phyloP scores from a whole-genome alignment of 176 grass and related monocot species.

The Cenchrus fungigraminus region DNA sequence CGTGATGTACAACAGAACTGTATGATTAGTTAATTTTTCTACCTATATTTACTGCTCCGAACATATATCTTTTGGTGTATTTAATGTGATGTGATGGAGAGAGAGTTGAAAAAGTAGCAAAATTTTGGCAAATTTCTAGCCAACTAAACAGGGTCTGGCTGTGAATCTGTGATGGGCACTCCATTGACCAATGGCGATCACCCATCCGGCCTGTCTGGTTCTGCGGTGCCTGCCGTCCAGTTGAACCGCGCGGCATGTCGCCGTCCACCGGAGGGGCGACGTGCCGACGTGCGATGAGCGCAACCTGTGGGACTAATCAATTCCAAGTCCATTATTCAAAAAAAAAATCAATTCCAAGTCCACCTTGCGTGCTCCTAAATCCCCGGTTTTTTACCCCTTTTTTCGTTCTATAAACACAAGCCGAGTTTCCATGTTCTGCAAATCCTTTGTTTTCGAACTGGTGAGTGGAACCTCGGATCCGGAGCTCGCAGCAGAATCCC shows the following conservation, averaged over 20 bases:
- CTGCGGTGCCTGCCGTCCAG: neutral
- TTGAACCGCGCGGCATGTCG: neutral
- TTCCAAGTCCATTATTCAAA: neutral
- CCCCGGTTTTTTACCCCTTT: neutral
- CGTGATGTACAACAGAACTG: no score
- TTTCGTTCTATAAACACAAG: neutral
- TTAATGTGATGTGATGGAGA: no score
- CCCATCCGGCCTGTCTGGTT: neutral
- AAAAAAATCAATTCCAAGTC: neutral
- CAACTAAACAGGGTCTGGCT: no score
- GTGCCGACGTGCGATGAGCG: neutral
- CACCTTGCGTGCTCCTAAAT: neutral
- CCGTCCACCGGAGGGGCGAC: constrained; percentile 16
- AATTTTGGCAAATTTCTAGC: no score
- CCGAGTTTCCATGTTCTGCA: no score
- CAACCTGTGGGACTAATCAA: neutral
- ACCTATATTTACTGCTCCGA: no score
- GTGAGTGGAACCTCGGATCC: no score
- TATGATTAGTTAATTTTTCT: no score
- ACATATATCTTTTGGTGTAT: no score
- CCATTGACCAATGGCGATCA: neutral
- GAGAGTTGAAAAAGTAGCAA: no score
- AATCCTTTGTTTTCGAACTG: no score
- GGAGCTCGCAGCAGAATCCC: no score
- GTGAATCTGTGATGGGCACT: neutral